Conservation (phyloP, 2,329 filamentous ascomycete species). For the Neurospora sp. region DNA sequence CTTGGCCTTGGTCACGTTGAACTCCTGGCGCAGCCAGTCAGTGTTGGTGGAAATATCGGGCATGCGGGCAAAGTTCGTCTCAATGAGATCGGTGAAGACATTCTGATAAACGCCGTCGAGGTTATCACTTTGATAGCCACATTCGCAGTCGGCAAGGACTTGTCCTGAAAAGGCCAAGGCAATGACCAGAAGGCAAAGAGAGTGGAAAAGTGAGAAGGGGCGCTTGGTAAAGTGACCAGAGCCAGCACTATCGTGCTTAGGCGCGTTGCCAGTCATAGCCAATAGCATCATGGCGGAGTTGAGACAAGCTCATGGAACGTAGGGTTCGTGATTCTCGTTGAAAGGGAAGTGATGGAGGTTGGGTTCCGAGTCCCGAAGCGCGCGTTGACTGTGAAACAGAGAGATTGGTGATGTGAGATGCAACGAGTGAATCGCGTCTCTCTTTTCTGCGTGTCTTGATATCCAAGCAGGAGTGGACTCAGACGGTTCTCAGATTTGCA, state of each 20-base stretch:
- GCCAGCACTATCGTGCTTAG: background rate
- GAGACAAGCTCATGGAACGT: background rate
- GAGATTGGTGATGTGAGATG: background rate
- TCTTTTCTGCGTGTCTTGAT: background rate
- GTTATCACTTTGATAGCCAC: conserved; percentile 52
- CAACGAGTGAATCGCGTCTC: background rate
- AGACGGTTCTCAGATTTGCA: background rate
- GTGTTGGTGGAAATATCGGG: conserved; percentile 36
- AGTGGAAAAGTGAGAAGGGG: background rate
- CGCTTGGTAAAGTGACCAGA: background rate
- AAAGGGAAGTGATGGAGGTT: background rate
- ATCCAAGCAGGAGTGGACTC: background rate
- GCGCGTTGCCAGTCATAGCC: background rate
- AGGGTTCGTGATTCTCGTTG: background rate
- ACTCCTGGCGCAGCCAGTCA: conserved; percentile 58
- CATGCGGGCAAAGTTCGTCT: conserved; percentile 60
- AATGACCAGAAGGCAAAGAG: conserved; percentile 10
- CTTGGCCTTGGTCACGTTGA: conserved; percentile 48
- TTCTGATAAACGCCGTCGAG: conserved; percentile 23
- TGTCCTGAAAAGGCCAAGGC: conserved; percentile 12
- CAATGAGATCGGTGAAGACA: conserved; percentile 59
- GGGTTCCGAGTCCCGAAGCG: background rate
- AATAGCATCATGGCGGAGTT: background rate
- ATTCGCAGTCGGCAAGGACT: conserved; percentile 49
- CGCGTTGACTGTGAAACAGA: background rate